Evolutionary conservation across 345 rosid genomes (phyloP).

Genomic region (Hibiscus trionum): DNA sequence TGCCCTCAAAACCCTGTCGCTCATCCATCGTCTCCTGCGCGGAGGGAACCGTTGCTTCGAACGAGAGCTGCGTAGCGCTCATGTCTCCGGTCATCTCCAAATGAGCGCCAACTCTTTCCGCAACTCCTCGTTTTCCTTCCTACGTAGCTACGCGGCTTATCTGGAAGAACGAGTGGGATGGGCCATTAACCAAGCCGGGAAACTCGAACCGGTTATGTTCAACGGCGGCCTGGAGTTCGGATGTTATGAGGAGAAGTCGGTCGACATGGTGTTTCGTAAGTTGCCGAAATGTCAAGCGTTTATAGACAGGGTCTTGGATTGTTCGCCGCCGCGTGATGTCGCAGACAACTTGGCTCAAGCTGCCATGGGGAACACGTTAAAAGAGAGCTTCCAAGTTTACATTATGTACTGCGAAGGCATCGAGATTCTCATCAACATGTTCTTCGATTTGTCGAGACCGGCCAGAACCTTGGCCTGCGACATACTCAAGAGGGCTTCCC

Average conservation of each 20-base stretch:
- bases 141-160: constrained; percentile 56
- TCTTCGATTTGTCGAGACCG: constrained; percentile 56
- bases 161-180: constrained; percentile 74
- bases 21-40: constrained; percentile 72
- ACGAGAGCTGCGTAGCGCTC: constrained; percentile 49
- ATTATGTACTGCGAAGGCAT: constrained; percentile 41
- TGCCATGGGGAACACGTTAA: constrained; percentile 57
- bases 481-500: constrained; percentile 56
- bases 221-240: constrained; percentile 33
- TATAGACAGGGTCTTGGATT: constrained; percentile 51
- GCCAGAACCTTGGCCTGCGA: constrained; percentile 59
- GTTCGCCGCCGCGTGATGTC: constrained; percentile 35
- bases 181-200: constrained; percentile 76
- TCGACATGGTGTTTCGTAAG: constrained; percentile 49
- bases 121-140: constrained; percentile 27
- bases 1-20: constrained; percentile 67
- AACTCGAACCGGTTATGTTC: constrained; percentile 61
- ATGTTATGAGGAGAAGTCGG: constrained; percentile 40
- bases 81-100: constrained; percentile 68
- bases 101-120: constrained; percentile 24
- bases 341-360: constrained; percentile 44
- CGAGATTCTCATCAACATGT: constrained; percentile 39
- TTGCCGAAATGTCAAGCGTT: constrained; percentile 63
- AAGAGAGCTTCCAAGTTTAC: constrained; percentile 84
- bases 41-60: constrained; percentile 76